Evolutionary conservation across 306 rosid genomes (phyloP).

Genomic region (Cucurbita pepo): DNA sequence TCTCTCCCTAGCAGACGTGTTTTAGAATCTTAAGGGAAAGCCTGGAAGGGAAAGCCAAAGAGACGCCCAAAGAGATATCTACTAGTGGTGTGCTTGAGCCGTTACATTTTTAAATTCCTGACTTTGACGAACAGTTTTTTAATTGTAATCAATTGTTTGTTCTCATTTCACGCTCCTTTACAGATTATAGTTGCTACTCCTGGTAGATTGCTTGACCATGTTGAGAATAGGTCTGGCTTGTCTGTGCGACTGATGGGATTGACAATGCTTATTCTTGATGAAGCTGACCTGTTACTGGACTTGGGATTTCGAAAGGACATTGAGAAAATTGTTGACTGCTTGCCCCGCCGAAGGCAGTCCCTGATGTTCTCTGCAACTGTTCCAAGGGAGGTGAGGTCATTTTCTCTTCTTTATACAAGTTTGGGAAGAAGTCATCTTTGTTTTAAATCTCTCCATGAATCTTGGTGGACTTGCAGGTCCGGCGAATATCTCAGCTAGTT

Average conservation of each 20-base stretch:
- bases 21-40: no score
- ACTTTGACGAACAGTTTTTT: not conserved
- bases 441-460: not conserved
- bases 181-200: conserved; percentile 96
- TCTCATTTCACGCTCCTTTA: conserved; percentile 3
- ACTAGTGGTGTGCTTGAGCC: no score
- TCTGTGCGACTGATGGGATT: conserved; percentile 68
- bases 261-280: conserved; percentile 86
- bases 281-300: conserved; percentile 81
- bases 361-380: conserved; percentile 76
- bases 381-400: conserved; percentile 69
- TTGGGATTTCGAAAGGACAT: conserved; percentile 84
- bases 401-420: not conserved
- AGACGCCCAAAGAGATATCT: no score
- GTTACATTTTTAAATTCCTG: not conserved
- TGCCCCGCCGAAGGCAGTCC: conserved; percentile 81
- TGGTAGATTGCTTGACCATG: conserved; percentile 86
- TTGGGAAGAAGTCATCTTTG: not conserved
- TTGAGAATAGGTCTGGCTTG: conserved; percentile 74
- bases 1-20: no score
- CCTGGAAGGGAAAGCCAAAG: no score
- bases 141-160: not conserved
- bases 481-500: conserved; percentile 84
- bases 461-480: conserved; percentile 38
- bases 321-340: conserved; percentile 86